These are phyloP conservation scores for Ampelocalamus luodianensis DNA, from an alignment of 176 grass and related monocot species.

Conservation along the genomic window DNA sequence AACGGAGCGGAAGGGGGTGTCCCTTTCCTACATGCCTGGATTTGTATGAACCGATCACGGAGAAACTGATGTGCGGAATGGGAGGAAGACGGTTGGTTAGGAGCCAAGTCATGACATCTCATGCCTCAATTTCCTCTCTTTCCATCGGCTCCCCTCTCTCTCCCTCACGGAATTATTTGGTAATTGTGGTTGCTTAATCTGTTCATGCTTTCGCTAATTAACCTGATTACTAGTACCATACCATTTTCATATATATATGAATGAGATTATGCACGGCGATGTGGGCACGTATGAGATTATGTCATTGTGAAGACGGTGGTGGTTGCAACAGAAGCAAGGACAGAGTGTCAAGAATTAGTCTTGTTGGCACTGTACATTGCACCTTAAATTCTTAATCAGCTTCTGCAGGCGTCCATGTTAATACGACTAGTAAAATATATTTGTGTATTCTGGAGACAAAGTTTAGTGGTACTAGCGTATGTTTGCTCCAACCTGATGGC, in stretches of 20 bases:
- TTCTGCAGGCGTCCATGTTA: background rate
- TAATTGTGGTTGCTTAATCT: background rate
- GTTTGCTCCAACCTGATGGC: background rate
- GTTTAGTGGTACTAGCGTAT: background rate
- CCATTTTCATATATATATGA: no score
- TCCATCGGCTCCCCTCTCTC: background rate
- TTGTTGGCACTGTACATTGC: background rate
- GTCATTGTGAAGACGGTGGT: background rate
- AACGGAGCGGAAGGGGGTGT: no score
- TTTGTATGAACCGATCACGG: background rate
- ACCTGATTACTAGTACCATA: background rate
- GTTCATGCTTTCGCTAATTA: background rate
- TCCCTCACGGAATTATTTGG: background rate
- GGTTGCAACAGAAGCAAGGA: background rate
- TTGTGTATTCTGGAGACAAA: background rate
- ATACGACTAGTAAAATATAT: background rate
- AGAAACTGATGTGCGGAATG: background rate
- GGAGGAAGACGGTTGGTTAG: background rate
- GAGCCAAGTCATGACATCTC: background rate
- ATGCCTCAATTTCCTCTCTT: background rate
- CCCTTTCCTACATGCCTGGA: no score
- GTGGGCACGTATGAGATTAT: background rate
- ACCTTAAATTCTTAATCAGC: background rate
- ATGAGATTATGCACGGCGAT: conserved; percentile 22
- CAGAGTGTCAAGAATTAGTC: background rate